These are phyloP conservation scores for Taiwanofungus camphoratus DNA, from an alignment of 1,284 basidiomycete species.

Conservation along the genomic window DNA sequence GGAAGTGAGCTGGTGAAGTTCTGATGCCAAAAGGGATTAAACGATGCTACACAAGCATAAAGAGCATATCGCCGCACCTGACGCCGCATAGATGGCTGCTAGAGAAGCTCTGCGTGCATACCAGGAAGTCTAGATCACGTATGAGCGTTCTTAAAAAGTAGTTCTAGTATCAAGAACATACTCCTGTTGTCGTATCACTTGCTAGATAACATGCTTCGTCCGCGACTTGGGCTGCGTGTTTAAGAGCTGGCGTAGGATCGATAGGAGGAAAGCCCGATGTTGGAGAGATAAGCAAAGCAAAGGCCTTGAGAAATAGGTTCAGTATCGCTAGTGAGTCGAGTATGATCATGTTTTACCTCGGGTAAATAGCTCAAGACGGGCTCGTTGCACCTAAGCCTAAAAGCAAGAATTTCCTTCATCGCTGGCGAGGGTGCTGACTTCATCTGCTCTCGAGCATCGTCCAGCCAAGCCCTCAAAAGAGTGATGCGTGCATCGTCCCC, in stretches of 20 bases:
- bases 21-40: constrained; percentile 28
- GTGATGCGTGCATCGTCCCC: constrained; percentile 58
- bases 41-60: not conserved
- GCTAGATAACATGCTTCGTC: constrained; percentile 58
- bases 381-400: constrained; percentile 56
- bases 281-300: constrained; percentile 55
- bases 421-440: constrained; percentile 22
- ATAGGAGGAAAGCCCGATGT: constrained; percentile 41
- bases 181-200: constrained; percentile 48
- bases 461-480: constrained; percentile 67
- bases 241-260: constrained; percentile 53
- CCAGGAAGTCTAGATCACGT: constrained; percentile 51
- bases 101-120: constrained; percentile 58
- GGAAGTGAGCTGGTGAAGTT: constrained; percentile 71
- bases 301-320: constrained; percentile 39
- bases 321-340: not conserved
- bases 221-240: constrained; percentile 56
- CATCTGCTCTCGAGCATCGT: constrained; percentile 57
- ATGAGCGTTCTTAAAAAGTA: constrained; percentile 4
- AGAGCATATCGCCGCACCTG: constrained; percentile 36
- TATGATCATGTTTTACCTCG: constrained; percentile 39
- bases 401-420: constrained; percentile 43
- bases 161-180: constrained; percentile 26
- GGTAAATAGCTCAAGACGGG: constrained; percentile 56
- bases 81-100: constrained; percentile 58